These are phyloP conservation scores for Daldinia caldariorum DNA, from an alignment of 495 filamentous ascomycete species.

Conservation along the genomic window DNA sequence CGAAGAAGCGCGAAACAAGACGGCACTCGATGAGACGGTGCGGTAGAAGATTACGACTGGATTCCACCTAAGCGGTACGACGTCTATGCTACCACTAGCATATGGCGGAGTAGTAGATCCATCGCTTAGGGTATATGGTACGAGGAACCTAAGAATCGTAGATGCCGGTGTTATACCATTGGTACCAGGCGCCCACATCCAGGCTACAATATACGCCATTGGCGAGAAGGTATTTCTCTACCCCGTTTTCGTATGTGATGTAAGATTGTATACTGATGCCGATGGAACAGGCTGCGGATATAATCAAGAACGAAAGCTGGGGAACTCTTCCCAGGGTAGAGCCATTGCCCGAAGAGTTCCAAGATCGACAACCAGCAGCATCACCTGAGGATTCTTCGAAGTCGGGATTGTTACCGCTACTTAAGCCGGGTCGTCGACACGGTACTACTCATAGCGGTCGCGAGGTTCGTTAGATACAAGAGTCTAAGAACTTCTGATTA, in stretches of 20 bases:
- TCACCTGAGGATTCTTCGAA: background rate
- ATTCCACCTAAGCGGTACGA: constrained; percentile 51
- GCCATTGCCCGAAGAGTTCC: background rate
- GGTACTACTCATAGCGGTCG: background rate
- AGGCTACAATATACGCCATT: constrained; percentile 66
- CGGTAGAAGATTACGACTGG: constrained; percentile 42
- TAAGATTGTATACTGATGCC: too few relatives aligned
- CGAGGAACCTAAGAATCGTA: constrained; percentile 58
- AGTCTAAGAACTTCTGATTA: background rate
- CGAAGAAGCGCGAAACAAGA: constrained; percentile 41
- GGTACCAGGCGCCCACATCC: constrained; percentile 62
- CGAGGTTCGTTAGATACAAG: background rate
- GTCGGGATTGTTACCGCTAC: background rate
- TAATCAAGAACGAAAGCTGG: constrained; percentile 47
- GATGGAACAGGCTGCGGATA: constrained; percentile 48
- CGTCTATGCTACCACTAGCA: constrained; percentile 51
- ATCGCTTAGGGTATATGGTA: constrained; percentile 64
- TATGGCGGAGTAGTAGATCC: constrained; percentile 60
- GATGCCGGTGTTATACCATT: constrained; percentile 69
- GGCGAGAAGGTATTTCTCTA: constrained; percentile 60
- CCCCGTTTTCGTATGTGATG: too few relatives aligned
- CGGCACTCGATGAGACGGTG: constrained; percentile 38
- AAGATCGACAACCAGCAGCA: background rate
- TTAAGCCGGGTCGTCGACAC: background rate
- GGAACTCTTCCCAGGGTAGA: background rate